Percentiles rank a stretch among this genome's conserved stretches.
phyloP scores from a whole-genome alignment of 2,329 filamentous ascomycete genomes.

The Tolypocladium inflatum region DNA sequence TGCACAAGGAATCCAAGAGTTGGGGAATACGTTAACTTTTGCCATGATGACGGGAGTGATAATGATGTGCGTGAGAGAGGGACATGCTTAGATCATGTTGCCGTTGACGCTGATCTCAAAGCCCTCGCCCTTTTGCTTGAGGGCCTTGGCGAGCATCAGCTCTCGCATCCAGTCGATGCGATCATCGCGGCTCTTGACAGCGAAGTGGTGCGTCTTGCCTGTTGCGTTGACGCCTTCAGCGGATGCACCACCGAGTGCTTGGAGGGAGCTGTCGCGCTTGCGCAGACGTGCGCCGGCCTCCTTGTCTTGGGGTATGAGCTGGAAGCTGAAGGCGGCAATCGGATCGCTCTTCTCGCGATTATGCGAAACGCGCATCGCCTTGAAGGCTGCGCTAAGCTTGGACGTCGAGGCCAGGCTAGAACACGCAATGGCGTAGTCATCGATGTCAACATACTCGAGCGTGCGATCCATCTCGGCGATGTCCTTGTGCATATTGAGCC shows the following conservation, averaged over 20 bases:
- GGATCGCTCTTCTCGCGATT: slow-evolving; percentile 44
- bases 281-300: slow-evolving; percentile 40
- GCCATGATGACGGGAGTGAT: not conserved
- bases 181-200: slow-evolving; percentile 77
- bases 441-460: slow-evolving; percentile 74
- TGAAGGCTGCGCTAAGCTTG: slow-evolving; percentile 83
- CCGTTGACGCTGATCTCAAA: slow-evolving; percentile 78
- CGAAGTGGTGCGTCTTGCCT: slow-evolving; percentile 88
- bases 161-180: slow-evolving; percentile 97
- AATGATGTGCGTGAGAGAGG: slow-evolving; percentile 4
- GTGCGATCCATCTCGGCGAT: slow-evolving; percentile 41
- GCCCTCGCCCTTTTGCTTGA: slow-evolving; percentile 75
- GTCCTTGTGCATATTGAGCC: slow-evolving; percentile 68
- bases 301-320: slow-evolving; percentile 65
- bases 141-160: slow-evolving; percentile 81
- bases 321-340: slow-evolving; percentile 69
- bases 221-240: slow-evolving; percentile 47
- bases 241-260: slow-evolving; percentile 17
- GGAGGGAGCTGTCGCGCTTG: slow-evolving; percentile 41
- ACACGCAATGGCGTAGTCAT: slow-evolving; percentile 83
- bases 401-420: slow-evolving; percentile 63
- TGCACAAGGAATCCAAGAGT: not conserved
- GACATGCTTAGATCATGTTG: slow-evolving; percentile 48
- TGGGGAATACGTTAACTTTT: not conserved
- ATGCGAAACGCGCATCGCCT: slow-evolving; percentile 59